Evolutionary conservation across 2,329 filamentous ascomycete genomes (phyloP), one percentile per base, ranked within the genome.

Genomic region (Aspergillus sp.): DNA sequence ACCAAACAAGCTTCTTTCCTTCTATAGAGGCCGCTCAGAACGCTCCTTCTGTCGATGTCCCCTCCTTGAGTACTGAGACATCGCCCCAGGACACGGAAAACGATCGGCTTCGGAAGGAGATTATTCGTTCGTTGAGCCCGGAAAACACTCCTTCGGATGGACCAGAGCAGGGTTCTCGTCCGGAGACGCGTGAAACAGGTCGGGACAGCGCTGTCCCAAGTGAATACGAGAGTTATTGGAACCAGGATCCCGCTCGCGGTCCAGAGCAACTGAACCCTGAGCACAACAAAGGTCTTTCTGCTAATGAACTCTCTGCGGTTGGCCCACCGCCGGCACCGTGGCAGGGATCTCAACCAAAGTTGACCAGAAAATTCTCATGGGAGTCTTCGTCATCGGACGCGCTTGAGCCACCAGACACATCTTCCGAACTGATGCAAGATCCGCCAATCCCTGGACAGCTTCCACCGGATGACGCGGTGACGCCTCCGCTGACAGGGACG

Each of bases 91-190:
- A 70, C 42, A 59, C 65, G 30, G 69, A 73, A 47, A 70, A 65
- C 53, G 72, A 74, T 47, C 65, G 69, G 32, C 50, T 74, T 38
- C 60, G 70, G 39, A 65, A 69, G 47, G 72, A 74, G 48, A 74
- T 74, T n/a, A 72, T 73, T n/a, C 67, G 65, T 41, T 72, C 71
- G 4, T 54, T 74, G 43, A 73, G 67, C 38, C 66, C 69, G 29
- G 63, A 66, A 42, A 61, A 61, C 45, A 57, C 57, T 2, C 56
- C 63, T n/a, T 59, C 58, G 8, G 54, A 62, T 3, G 56, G 62
- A 28, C 58, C 53, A 3, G 61, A 64, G 26, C 46, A 50, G 2
- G 41, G 41, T 28, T 55, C 48, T 29, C 44, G 55, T 33, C 56
- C 54, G 19, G 55, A 58, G 27, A 49, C 50, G 19, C 44, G 51